phyloP scores from a whole-genome alignment of 2,329 filamentous ascomycete species.

The Colletotrichum sp. region DNA sequence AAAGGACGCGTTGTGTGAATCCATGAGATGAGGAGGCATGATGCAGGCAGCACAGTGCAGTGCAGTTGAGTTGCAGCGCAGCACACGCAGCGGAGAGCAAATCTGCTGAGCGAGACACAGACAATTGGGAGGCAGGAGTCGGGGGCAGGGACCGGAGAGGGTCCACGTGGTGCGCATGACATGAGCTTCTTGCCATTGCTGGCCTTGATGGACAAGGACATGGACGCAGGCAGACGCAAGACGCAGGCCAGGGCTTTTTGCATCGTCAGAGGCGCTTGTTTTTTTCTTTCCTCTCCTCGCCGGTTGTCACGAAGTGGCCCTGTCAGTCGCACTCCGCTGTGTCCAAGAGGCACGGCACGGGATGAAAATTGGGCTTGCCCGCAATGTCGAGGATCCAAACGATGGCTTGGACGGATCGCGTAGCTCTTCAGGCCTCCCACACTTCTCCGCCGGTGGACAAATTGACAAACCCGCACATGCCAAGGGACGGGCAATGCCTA shows the following conservation, averaged over 20 bases:
- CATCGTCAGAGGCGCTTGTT: background rate
- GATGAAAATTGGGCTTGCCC: background rate
- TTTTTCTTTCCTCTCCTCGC: background rate
- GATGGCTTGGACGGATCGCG: background rate
- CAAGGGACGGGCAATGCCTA: constrained; percentile 9
- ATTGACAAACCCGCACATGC: constrained; percentile 6
- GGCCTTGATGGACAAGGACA: background rate
- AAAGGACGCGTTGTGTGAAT: background rate
- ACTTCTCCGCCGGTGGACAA: background rate
- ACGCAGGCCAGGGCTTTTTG: background rate
- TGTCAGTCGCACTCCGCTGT: background rate
- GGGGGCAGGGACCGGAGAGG: constrained; percentile 14
- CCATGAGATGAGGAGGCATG: background rate
- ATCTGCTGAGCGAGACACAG: background rate
- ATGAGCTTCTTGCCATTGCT: constrained; percentile 1
- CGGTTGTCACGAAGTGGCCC: background rate
- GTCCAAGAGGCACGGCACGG: background rate
- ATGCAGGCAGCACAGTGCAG: background rate
- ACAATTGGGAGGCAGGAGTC: background rate
- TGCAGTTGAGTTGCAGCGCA: background rate
- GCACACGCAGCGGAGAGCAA: background rate
- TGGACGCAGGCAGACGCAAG: background rate
- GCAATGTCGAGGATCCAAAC: background rate
- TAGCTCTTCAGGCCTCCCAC: background rate
- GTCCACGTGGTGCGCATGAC: constrained; percentile 22